Evolutionary conservation across 2,329 filamentous ascomycete genomes (phyloP), one percentile per base, ranked within the genome.

Genomic region (Trichoderma sp.): DNA sequence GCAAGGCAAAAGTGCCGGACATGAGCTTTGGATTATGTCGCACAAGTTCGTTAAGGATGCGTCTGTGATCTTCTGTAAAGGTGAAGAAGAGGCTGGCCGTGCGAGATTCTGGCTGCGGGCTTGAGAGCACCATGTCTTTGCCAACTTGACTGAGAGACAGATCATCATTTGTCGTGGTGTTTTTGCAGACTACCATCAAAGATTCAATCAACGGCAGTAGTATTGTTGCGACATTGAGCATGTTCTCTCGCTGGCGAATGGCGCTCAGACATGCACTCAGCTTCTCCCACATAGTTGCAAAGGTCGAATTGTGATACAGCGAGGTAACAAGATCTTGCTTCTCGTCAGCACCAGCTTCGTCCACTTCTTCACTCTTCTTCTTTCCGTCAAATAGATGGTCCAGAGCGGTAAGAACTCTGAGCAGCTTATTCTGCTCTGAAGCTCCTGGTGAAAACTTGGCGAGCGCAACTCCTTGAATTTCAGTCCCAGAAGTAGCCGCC

Each of bases 111-210:
- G 93, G 92, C 85, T 69, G 72, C 5, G 93, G 92, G 74, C 91
- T 96, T 27, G 91, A 89, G 47, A 94, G 81, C 16, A 90, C 84
- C 78, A 92, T 86, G 59, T 96, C 92, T 76, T 91, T 92, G 71
- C 79, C 82, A 47, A 80, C 68, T 78, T 86, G 78, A 75, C 76
- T 78, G 72, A 86, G 79, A 58, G 81, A 76, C 11, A 77, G 92
- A 31, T 88, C 82, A 71, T 96, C 92, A 76, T 90, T 91, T 66
- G 94, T 84, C 1, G 93, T 92, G 10, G 94, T 97, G 79, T 98
- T 98, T 84, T 98, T 99, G 87, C 96, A 99, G 33, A 99, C 94
- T 65, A 99, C 96, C 96, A 99, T 99, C 71, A 99, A 85, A 6
- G 94, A 93, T 80, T 99, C 96, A 71, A 99, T 97, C 35, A 99